A percentile compares a stretch with the other conserved stretches of the same genome.
These are phyloP conservation scores for Globisporangium paroecandrum DNA, from an alignment of 352 stramenopile genomes.

Conservation along the genomic window DNA sequence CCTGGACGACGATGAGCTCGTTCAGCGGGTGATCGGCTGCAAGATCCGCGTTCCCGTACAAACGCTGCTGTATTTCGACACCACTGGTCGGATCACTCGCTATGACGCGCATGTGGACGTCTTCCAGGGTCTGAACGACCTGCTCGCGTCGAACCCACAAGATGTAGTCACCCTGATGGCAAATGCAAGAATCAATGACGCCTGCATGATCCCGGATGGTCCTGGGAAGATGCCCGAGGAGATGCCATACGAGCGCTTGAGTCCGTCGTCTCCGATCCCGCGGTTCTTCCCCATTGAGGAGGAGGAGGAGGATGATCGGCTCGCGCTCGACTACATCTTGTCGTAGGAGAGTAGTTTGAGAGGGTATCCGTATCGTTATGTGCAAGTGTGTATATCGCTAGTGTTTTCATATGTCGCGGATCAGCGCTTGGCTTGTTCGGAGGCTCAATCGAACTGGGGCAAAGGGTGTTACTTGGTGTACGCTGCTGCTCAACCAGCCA, in stretches of 20 bases:
- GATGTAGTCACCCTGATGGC: constrained; percentile 17
- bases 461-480: too few relatives aligned
- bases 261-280: background rate
- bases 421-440: too few relatives aligned
- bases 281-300: constrained; percentile 3
- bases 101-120: constrained; percentile 12
- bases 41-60: background rate
- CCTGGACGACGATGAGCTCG: constrained; percentile 15
- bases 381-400: background rate
- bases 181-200: constrained; percentile 6
- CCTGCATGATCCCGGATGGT: constrained; percentile 1
- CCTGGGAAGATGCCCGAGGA: background rate
- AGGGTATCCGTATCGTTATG: background rate
- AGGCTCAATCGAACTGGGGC: too few relatives aligned
- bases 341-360: background rate
- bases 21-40: constrained; percentile 13
- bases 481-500: too few relatives aligned
- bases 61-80: constrained; percentile 8
- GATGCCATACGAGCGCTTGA: background rate
- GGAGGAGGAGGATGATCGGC: background rate
- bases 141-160: constrained; percentile 3
- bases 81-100: background rate
- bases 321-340: constrained; percentile 9
- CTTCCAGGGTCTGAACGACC: constrained; percentile 2
- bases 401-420: too few relatives aligned